Base-by-base conservation (phyloP, 257 asterid genomes). In the Solanum peruvianum region DNA sequence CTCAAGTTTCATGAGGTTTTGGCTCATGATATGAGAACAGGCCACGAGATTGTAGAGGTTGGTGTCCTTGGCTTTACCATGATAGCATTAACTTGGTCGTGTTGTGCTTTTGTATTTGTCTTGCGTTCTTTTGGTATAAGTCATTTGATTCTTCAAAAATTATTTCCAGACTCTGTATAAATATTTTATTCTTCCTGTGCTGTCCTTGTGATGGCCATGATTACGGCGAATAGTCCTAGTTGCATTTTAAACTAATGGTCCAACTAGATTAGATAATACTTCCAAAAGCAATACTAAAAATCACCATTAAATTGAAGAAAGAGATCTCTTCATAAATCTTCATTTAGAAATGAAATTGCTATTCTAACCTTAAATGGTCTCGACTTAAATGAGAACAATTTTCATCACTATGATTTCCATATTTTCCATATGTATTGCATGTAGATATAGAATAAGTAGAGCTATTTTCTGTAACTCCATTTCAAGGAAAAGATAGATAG, bases 11-110 rank as follows among this genome's bases (percentile, higher is more conserved):
- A 97, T 56, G 99, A 97, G 90, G 97, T 91, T 6, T 91, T 97
- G 91, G 99, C 99, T 18, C 94, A 90, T 91, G 99, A 97, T 92
- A 97, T 95, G 99, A 97, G 71, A 91, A 97, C 99, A 37, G 99
- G 95, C 0, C 99, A 97, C 81, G 95, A 93, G 93, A 94, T 97
- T 60, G 99, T 97, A 89, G 99, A 97, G 99, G 99, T 97, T 91
- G 91, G 94, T 90, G 88, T 77, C 83, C 90, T 89, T 89, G 27
- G 27, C 67, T 78, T 78, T 78, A 78, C 84, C 41, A 15, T 9
- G 4, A 44, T 27, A 44, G 39, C 23, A 15, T 6, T 27, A 37
- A 73, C 52, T 70, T 73, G 56, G 82, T 75, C 21, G 13, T 41
- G 60, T 76, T 3, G 37, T 41, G 83, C 83, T 76, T 21, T 76